Evolutionary conservation across 805 yeast genomes (phyloP).

Genomic region (Tetrapisispora taiwanensis): DNA sequence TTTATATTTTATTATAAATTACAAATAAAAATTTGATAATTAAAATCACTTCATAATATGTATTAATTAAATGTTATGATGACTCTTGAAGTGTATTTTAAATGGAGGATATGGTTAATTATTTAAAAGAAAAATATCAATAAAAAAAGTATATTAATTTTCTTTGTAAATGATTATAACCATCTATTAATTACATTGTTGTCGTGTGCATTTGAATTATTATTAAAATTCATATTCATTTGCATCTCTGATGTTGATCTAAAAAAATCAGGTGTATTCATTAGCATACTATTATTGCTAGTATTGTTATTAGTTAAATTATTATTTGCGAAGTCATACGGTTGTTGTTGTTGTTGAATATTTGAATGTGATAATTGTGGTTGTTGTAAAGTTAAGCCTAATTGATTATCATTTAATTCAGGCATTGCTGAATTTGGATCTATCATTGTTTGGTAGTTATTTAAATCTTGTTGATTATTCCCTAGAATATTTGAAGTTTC

Average conservation of each 20-base stretch:
- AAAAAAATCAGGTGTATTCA: conserved; percentile 2
- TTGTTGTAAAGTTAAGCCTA: background rate
- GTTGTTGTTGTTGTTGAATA: background rate
- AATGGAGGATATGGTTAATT: too few species aligned
- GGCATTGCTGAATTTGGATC: background rate
- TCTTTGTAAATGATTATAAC: background rate
- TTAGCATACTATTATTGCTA: background rate
- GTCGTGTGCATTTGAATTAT: background rate
- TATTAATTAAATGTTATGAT: too few species aligned
- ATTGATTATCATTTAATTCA: background rate
- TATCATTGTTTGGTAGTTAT: conserved; percentile 1
- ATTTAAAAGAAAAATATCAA: too few species aligned
- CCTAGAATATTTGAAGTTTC: background rate
- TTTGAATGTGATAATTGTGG: background rate
- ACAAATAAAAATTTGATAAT: background rate
- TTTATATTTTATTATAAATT: background rate
- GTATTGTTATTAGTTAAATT: background rate
- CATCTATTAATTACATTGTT: conserved; percentile 1
- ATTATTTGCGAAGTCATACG: background rate
- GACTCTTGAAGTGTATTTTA: too few species aligned
- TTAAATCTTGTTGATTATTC: background rate
- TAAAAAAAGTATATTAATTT: too few species aligned
- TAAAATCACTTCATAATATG: too few species aligned
- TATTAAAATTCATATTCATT: background rate
- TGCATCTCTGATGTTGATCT: conserved; percentile 3